Percentiles rank a stretch among this genome's conserved stretches.
Evolutionary conservation across 1,284 basidiomycete genomes (phyloP).

Genomic region (Vanrija humicola): DNA sequence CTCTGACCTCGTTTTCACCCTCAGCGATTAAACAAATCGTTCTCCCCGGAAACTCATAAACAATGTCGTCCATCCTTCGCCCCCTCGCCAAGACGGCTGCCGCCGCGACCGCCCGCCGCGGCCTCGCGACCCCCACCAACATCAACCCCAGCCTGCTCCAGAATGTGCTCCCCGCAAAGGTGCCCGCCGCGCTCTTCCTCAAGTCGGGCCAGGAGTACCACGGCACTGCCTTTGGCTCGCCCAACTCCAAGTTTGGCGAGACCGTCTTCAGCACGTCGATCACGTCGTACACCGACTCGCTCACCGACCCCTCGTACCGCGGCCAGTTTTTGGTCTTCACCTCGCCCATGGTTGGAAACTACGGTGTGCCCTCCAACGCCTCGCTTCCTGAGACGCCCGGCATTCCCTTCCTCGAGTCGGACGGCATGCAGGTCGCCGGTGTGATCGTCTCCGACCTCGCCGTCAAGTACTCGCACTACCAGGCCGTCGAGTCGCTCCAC

Average conservation of each 20-base stretch:
- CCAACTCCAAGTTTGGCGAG: conserved; percentile 86
- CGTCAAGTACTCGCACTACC: conserved; percentile 90
- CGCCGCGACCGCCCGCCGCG: conserved; percentile 10
- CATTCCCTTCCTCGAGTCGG: conserved; percentile 85
- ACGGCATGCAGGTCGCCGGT: conserved; percentile 83
- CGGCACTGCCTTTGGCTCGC: conserved; percentile 85
- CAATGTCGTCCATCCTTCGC: conserved; percentile 21
- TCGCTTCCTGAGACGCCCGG: conserved; percentile 75
- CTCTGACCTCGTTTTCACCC: conserved; percentile 46
- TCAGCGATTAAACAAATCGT: conserved; percentile 25
- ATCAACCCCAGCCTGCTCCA: conserved; percentile 24
- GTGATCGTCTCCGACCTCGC: conserved; percentile 93
- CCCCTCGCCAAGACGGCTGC: conserved; percentile 2
- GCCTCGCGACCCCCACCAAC: conserved; percentile 19
- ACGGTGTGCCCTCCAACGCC: conserved; percentile 87
- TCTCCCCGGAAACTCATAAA: neutral
- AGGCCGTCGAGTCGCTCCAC: conserved; percentile 86
- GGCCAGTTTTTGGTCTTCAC: conserved; percentile 98
- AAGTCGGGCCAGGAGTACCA: conserved; percentile 90
- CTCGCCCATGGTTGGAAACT: conserved; percentile 96
- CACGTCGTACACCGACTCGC: conserved; percentile 98
- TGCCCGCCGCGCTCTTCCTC: conserved; percentile 84
- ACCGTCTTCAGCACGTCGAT: conserved; percentile 99
- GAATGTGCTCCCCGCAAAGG: conserved; percentile 39
- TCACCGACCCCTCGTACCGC: conserved; percentile 99